phyloP scores from a whole-genome alignment of 1,139 yeast species.

The Torulaspora globosa region DNA sequence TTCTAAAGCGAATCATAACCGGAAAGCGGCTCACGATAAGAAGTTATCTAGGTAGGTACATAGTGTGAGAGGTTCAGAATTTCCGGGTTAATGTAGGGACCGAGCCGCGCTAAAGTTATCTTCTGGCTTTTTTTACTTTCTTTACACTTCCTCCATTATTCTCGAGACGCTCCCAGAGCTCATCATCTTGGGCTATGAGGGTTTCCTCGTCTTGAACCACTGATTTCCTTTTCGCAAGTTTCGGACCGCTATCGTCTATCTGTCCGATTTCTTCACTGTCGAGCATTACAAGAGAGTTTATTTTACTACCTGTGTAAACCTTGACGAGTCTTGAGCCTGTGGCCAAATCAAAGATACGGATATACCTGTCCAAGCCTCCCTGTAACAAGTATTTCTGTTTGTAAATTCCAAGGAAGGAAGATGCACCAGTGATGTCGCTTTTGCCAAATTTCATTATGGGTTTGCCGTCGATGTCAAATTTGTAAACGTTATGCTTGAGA shows the following conservation, averaged over 20 bases:
- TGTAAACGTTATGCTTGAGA: conserved; percentile 42
- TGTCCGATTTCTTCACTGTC: conserved; percentile 31
- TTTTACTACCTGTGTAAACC: conserved; percentile 70
- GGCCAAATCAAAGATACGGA: conserved; percentile 64
- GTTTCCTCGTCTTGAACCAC: conserved; percentile 18
- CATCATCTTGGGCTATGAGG: conserved; percentile 16
- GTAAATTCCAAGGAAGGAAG: conserved; percentile 34
- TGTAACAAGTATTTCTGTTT: conserved; percentile 42
- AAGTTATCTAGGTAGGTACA: conserved; percentile 41
- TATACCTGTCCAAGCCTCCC: conserved; percentile 85
- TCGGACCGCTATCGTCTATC: conserved; percentile 17
- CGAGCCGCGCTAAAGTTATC: not conserved
- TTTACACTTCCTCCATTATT: conserved; percentile 7
- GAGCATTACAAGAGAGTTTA: conserved; percentile 53
- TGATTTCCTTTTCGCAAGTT: conserved; percentile 19
- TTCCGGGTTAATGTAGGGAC: conserved; percentile 1
- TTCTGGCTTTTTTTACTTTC: conserved; percentile 2
- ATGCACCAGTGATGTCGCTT: conserved; percentile 46
- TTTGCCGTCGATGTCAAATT: conserved; percentile 46
- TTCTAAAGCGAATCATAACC: conserved; percentile 56
- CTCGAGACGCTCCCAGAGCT: conserved; percentile 25
- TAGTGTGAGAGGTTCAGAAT: not conserved
- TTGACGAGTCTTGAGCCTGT: conserved; percentile 61
- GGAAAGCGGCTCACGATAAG: conserved; percentile 58
- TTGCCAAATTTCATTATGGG: conserved; percentile 42